Evolutionary conservation across 352 stramenopile species (phyloP).

Genomic region (Hyaloperonospora arabidopsidis): DNA sequence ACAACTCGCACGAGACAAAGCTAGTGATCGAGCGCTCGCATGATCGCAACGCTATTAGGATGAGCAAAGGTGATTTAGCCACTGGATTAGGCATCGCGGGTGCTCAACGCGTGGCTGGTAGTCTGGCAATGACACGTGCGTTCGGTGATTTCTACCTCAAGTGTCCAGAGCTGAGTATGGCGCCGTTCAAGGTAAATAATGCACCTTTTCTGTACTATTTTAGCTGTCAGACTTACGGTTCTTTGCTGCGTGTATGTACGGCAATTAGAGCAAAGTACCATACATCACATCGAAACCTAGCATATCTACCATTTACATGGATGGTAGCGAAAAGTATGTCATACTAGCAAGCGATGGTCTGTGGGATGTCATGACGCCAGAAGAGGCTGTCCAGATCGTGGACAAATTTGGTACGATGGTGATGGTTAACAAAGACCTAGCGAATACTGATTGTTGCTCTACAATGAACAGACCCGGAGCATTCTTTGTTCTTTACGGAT

Average conservation of each 20-base stretch:
- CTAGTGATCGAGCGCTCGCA: slow-evolving; percentile 18
- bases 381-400: slow-evolving; percentile 61
- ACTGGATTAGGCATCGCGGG: slow-evolving; percentile 58
- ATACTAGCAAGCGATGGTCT: slow-evolving; percentile 79
- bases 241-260: slow-evolving; percentile 3
- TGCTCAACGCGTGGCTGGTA: slow-evolving; percentile 87
- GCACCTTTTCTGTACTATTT: not conserved
- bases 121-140: slow-evolving; percentile 86
- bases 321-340: slow-evolving; percentile 53
- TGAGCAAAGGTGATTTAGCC: slow-evolving; percentile 88
- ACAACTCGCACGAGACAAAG: no score
- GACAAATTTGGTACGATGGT: slow-evolving; percentile 49
- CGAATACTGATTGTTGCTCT: slow-evolving; percentile 1
- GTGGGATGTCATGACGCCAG: slow-evolving; percentile 67
- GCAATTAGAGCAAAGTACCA: slow-evolving; percentile 72
- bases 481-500: slow-evolving; percentile 50
- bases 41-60: slow-evolving; percentile 76
- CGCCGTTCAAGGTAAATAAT: slow-evolving; percentile 80
- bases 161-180: slow-evolving; percentile 83
- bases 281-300: slow-evolving; percentile 73
- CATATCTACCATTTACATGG: slow-evolving; percentile 40
- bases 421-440: not conserved
- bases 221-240: not conserved
- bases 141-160: slow-evolving; percentile 93
- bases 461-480: slow-evolving; percentile 29